A percentile compares a stretch with the other conserved stretches of the same genome.
phyloP scores from a whole-genome alignment of 1,139 yeast genomes.

The Saccharomyces hybrid region DNA sequence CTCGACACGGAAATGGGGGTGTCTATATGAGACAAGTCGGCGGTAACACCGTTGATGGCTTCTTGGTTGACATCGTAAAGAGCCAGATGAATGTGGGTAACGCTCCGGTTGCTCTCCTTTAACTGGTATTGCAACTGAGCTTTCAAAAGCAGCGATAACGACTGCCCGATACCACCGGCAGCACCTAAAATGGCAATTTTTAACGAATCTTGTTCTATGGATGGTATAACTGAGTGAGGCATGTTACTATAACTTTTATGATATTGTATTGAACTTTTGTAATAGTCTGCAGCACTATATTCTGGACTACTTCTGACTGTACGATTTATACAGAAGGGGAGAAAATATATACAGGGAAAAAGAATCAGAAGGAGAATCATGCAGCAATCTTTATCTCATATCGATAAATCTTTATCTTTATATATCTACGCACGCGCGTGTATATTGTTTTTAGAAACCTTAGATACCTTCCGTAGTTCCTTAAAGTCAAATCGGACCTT shows the following conservation, averaged over 20 bases:
- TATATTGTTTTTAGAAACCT: background rate
- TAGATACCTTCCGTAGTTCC: background rate
- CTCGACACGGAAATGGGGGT: slow-evolving; percentile 68
- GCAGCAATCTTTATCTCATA: background rate
- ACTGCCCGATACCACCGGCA: slow-evolving; percentile 91
- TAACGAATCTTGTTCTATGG: slow-evolving; percentile 9
- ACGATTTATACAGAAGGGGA: background rate
- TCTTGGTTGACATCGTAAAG: slow-evolving; percentile 62
- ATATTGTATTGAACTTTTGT: background rate
- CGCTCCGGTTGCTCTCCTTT: background rate
- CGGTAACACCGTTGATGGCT: slow-evolving; percentile 79
- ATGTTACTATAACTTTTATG: slow-evolving; percentile 7
- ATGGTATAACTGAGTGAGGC: slow-evolving; percentile 17
- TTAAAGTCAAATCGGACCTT: background rate
- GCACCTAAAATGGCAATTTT: slow-evolving; percentile 75
- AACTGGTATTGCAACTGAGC: slow-evolving; percentile 33
- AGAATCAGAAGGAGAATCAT: background rate
- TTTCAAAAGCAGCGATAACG: slow-evolving; percentile 77
- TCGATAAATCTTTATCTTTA: background rate
- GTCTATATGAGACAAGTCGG: slow-evolving; percentile 85
- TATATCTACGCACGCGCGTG: background rate
- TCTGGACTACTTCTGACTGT: background rate
- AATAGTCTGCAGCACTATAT: background rate
- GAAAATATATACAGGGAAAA: background rate
- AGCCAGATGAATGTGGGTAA: slow-evolving; percentile 36